Evolutionary conservation across 768 basidiomycete species (phyloP).

Genomic region (Phlebiopsis flavidoalba): DNA sequence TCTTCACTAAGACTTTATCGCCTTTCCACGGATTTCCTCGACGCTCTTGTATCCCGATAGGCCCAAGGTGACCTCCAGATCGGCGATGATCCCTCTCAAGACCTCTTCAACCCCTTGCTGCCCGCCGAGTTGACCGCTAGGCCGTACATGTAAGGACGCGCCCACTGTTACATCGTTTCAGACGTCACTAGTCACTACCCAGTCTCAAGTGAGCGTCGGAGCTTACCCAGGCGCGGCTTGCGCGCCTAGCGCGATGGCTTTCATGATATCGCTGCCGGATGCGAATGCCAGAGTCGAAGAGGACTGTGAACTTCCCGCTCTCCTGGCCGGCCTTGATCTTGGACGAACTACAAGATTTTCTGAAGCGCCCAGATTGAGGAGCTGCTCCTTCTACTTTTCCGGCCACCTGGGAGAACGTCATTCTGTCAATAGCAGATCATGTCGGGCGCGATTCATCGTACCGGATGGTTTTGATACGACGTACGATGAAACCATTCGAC

Average conservation of each 20-base stretch:
- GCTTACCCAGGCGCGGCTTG: slow-evolving; percentile 72
- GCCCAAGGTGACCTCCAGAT: slow-evolving; percentile 61
- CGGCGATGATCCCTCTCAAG: slow-evolving; percentile 59
- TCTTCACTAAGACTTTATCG: slow-evolving; percentile 43
- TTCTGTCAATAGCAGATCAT: background rate
- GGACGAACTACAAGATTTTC: slow-evolving; percentile 56
- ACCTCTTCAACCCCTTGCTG: slow-evolving; percentile 75
- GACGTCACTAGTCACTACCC: background rate
- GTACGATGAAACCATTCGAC: slow-evolving; percentile 69
- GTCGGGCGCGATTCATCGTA: slow-evolving; percentile 21
- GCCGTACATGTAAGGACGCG: slow-evolving; percentile 72
- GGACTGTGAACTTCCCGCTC: slow-evolving; percentile 56
- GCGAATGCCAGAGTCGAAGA: slow-evolving; percentile 81
- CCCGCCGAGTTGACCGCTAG: slow-evolving; percentile 62
- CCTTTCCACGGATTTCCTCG: slow-evolving; percentile 58
- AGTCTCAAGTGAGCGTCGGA: background rate
- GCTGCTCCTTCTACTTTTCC: slow-evolving; percentile 79
- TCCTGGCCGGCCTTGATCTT: slow-evolving; percentile 53
- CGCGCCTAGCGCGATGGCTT: slow-evolving; percentile 83
- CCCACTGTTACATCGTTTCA: slow-evolving; percentile 40
- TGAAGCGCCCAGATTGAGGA: slow-evolving; percentile 70
- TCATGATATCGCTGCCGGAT: slow-evolving; percentile 80
- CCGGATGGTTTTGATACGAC: slow-evolving; percentile 85
- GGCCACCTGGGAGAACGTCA: slow-evolving; percentile 43
- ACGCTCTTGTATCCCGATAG: slow-evolving; percentile 54